A percentile compares a stretch with the other conserved stretches of the same genome.
Evolutionary conservation across 306 rosid species (phyloP).

Genomic region (barrel medic (Medicago truncatula)): DNA sequence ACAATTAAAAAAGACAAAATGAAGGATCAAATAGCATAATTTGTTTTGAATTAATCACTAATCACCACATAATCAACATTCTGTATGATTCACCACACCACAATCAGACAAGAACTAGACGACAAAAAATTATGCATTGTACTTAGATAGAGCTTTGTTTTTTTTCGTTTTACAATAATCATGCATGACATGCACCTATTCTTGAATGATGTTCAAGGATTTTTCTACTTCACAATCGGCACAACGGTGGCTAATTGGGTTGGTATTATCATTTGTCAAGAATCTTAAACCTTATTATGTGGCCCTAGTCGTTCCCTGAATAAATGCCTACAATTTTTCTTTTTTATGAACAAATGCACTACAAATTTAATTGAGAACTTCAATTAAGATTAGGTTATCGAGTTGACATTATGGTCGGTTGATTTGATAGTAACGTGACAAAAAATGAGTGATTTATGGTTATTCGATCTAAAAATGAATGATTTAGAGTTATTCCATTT

Average conservation of each 20-base stretch:
- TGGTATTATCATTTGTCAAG: not conserved
- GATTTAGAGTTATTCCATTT: not conserved
- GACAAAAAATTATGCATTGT: constrained; percentile 40
- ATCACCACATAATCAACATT: constrained; percentile 16
- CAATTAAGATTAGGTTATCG: not conserved
- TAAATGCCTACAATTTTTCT: not conserved
- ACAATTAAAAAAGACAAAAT: constrained; percentile 32
- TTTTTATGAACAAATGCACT: no score
- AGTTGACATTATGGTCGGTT: not conserved
- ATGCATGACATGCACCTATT: constrained; percentile 27
- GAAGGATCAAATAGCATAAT: constrained; percentile 29
- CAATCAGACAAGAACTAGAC: constrained; percentile 44
- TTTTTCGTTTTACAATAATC: constrained; percentile 24
- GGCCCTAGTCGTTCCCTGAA: not conserved
- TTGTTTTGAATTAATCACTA: constrained; percentile 13
- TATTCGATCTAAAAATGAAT: not conserved
- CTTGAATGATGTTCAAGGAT: not conserved
- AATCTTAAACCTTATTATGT: not conserved
- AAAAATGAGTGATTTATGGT: not conserved
- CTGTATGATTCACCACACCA: constrained; percentile 9
- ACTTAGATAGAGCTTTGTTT: constrained; percentile 35
- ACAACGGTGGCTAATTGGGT: not conserved
- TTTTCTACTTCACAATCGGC: not conserved
- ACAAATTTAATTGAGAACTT: not conserved
- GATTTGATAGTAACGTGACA: not conserved